A percentile compares a stretch with the other conserved stretches of the same genome.
These are phyloP conservation scores for Aspergillus baeticus DNA, from an alignment of 495 filamentous ascomycete species.

Conservation along the genomic window DNA sequence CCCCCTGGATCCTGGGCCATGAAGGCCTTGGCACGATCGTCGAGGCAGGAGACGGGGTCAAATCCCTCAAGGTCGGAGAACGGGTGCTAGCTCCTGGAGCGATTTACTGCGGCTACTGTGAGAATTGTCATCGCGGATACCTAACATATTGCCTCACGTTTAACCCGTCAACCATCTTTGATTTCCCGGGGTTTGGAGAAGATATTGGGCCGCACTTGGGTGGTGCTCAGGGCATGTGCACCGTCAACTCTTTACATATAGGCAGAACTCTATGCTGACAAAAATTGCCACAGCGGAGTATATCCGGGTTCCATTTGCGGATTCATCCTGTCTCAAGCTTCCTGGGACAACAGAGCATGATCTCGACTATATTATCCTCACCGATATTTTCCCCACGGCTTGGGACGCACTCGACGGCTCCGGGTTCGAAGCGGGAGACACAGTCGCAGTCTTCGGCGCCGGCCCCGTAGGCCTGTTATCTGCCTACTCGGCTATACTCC, in stretches of 20 bases:
- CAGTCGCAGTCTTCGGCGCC: constrained; percentile 13
- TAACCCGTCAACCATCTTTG: constrained; percentile 2
- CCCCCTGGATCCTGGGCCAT: constrained; percentile 20
- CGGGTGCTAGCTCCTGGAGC: not conserved
- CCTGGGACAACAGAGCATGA: not conserved
- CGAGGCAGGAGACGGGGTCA: constrained; percentile 6
- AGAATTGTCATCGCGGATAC: constrained; percentile 6
- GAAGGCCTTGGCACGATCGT: constrained; percentile 7
- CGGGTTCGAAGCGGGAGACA: constrained; percentile 8
- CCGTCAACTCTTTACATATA: not conserved
- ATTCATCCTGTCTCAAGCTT: constrained; percentile 1
- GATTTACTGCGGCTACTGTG: constrained; percentile 7
- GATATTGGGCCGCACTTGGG: constrained; percentile 1
- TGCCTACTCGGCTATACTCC: constrained; percentile 49
- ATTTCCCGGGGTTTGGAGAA: constrained; percentile 6
- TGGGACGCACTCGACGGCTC: constrained; percentile 8
- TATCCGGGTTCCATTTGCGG: constrained; percentile 8
- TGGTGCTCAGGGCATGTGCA: constrained; percentile 1
- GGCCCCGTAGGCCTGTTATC: constrained; percentile 46
- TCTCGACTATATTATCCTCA: constrained; percentile 7
- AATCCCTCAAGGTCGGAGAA: constrained; percentile 4
- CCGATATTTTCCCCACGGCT: constrained; percentile 10
- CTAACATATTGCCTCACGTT: constrained; percentile 6
- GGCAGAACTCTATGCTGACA: not conserved
- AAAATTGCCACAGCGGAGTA: constrained; percentile 14